phyloP scores from a whole-genome alignment of 2,329 filamentous ascomycete genomes.

The Hyphodiscus sp. region DNA sequence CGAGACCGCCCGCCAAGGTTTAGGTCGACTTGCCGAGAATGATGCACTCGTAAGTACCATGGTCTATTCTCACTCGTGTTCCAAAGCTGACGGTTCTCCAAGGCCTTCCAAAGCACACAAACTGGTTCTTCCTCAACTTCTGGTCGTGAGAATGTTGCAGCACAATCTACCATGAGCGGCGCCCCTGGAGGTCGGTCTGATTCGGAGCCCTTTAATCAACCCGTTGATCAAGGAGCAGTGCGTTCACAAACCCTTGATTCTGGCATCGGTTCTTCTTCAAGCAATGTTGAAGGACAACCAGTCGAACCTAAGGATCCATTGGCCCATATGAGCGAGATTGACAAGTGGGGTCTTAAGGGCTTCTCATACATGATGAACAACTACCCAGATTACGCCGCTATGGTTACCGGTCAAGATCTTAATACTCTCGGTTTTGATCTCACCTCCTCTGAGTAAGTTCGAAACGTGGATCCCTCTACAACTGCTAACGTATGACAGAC shows the following conservation, averaged over 20 bases:
- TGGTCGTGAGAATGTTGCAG: slow-evolving; percentile 17
- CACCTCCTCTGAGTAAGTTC: slow-evolving; percentile 50
- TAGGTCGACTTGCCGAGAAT: slow-evolving; percentile 17
- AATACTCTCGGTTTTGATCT: slow-evolving; percentile 51
- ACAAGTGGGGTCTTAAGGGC: slow-evolving; percentile 61
- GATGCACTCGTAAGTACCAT: slow-evolving; percentile 21
- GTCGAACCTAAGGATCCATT: slow-evolving; percentile 49
- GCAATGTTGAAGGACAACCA: slow-evolving; percentile 20
- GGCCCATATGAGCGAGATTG: slow-evolving; percentile 52
- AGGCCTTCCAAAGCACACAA: slow-evolving; percentile 22
- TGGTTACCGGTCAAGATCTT: slow-evolving; percentile 55
- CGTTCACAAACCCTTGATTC: slow-evolving; percentile 20
- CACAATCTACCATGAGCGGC: slow-evolving; percentile 18
- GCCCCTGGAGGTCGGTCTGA: slow-evolving; percentile 11
- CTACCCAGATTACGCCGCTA: slow-evolving; percentile 55
- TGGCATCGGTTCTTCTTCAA: slow-evolving; percentile 17
- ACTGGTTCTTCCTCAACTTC: slow-evolving; percentile 17
- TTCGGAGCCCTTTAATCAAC: slow-evolving; percentile 16
- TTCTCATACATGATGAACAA: slow-evolving; percentile 54
- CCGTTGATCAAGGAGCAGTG: slow-evolving; percentile 8
- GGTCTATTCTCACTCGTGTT: background rate
- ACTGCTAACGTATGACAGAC: slow-evolving; percentile 20
- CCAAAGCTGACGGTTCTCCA: background rate
- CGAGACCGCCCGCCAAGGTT: slow-evolving; percentile 20
- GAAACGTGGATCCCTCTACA: background rate